Percentiles rank a stretch among this genome's conserved stretches.
These are phyloP conservation scores for Viridothelium virens DNA, from an alignment of 495 filamentous ascomycete species.

Conservation along the genomic window DNA sequence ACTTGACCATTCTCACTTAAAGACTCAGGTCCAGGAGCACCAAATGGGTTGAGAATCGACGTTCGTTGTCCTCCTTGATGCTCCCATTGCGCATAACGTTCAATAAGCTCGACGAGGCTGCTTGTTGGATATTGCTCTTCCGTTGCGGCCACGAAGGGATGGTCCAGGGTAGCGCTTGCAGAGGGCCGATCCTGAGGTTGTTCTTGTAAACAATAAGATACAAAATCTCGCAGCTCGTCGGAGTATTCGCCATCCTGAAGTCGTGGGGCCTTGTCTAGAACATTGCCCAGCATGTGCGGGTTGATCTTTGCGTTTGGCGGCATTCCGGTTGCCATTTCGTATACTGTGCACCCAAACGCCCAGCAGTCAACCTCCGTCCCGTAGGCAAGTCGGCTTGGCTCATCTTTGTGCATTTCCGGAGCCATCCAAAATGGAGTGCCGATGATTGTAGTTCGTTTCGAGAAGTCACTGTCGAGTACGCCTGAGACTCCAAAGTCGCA, in stretches of 20 bases:
- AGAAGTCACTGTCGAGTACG: constrained; percentile 68
- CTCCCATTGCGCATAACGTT: constrained; percentile 80
- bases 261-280: constrained; percentile 44
- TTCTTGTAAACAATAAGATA: constrained; percentile 71
- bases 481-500: constrained; percentile 96
- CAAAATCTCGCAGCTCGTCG: constrained; percentile 63
- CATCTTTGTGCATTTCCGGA: constrained; percentile 58
- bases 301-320: constrained; percentile 54
- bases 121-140: constrained; percentile 56
- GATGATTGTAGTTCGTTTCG: constrained; percentile 87
- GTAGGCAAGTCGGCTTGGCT: constrained; percentile 36
- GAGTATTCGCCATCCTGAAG: constrained; percentile 73
- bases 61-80: constrained; percentile 70
- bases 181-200: constrained; percentile 67
- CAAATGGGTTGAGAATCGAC: constrained; percentile 71
- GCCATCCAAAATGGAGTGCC: constrained; percentile 98
- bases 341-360: constrained; percentile 87
- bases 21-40: constrained; percentile 58
- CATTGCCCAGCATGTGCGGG: constrained; percentile 16
- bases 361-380: constrained; percentile 79
- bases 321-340: constrained; percentile 82
- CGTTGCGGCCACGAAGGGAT: constrained; percentile 57
- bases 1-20: constrained; percentile 40
- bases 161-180: constrained; percentile 55
- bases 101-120: constrained; percentile 62